phyloP scores from a whole-genome alignment of 176 grass and related monocot species.

The Juncus effusus region DNA sequence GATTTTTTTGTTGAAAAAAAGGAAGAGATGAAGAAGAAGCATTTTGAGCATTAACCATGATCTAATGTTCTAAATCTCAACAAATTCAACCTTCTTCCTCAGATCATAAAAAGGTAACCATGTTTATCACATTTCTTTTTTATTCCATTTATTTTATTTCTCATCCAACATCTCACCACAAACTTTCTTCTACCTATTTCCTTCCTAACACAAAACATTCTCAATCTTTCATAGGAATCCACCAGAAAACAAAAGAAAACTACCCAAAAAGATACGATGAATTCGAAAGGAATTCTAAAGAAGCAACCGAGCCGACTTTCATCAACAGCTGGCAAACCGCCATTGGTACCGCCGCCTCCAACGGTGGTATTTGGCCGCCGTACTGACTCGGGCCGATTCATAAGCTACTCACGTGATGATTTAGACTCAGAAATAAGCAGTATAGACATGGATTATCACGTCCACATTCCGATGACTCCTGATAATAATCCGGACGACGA shows the following conservation, averaged over 20 bases:
- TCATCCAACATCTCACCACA: background rate
- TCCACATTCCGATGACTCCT: conserved; percentile 89
- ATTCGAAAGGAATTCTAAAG: conserved; percentile 73
- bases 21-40: background rate
- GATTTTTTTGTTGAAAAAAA: conserved; percentile 8
- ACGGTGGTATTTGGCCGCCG: conserved; percentile 79
- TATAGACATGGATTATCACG: conserved; percentile 89
- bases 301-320: conserved; percentile 46
- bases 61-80: conserved; percentile 17
- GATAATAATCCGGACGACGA: conserved; percentile 93
- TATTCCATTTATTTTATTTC: conserved; percentile 1
- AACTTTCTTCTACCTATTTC: conserved; percentile 3
- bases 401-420: conserved; percentile 96
- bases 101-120: conserved; percentile 8
- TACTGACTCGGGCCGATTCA: conserved; percentile 82
- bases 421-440: conserved; percentile 95
- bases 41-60: background rate
- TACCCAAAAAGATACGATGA: conserved; percentile 34
- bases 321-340: conserved; percentile 43
- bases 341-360: conserved; percentile 36
- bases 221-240: background rate
- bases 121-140: conserved; percentile 7
- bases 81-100: conserved; percentile 5
- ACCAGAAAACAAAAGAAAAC: conserved; percentile 16
- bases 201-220: conserved; percentile 12